Conservation (phyloP, 768 basidiomycete genomes). For the Rhodocollybia butyracea region DNA sequence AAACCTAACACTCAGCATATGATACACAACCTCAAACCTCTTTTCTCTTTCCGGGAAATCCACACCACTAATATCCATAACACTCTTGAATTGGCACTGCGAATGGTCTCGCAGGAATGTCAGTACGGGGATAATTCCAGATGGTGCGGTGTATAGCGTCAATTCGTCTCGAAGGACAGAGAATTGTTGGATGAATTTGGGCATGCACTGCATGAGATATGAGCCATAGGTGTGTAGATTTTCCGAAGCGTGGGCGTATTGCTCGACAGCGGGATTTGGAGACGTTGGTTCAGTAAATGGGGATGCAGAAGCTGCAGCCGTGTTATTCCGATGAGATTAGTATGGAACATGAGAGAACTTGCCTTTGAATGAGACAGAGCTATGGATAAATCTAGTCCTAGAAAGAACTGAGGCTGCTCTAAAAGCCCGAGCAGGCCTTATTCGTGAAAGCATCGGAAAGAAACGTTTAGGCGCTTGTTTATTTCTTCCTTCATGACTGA, state of each 20-base stretch:
- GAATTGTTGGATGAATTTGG: constrained; percentile 98
- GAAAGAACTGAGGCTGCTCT: constrained; percentile 32
- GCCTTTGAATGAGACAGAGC: constrained; percentile 50
- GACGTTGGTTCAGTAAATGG: constrained; percentile 92
- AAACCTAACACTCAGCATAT: constrained; percentile 77
- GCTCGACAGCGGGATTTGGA: constrained; percentile 75
- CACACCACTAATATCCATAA: constrained; percentile 93
- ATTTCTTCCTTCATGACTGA: constrained; percentile 20
- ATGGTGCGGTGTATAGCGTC: constrained; percentile 81
- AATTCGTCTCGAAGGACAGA: constrained; percentile 96
- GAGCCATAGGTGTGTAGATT: constrained; percentile 89
- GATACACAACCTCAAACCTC: constrained; percentile 96
- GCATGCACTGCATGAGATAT: constrained; percentile 89
- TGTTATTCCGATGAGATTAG: background rate
- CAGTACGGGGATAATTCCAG: constrained; percentile 78
- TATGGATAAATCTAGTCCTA: constrained; percentile 41
- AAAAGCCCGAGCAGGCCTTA: constrained; percentile 41
- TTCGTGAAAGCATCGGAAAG: constrained; percentile 39
- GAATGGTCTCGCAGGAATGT: constrained; percentile 94
- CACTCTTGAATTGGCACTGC: constrained; percentile 89
- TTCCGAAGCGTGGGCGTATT: constrained; percentile 70
- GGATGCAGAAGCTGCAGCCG: constrained; percentile 51
- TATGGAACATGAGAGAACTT: constrained; percentile 1
- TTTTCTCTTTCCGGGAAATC: constrained; percentile 93
- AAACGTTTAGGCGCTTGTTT: constrained; percentile 17